Percentiles rank a stretch among this genome's conserved stretches.
Conservation (phyloP, 2,329 filamentous ascomycete genomes). For the Fonsecaea nubica region DNA sequence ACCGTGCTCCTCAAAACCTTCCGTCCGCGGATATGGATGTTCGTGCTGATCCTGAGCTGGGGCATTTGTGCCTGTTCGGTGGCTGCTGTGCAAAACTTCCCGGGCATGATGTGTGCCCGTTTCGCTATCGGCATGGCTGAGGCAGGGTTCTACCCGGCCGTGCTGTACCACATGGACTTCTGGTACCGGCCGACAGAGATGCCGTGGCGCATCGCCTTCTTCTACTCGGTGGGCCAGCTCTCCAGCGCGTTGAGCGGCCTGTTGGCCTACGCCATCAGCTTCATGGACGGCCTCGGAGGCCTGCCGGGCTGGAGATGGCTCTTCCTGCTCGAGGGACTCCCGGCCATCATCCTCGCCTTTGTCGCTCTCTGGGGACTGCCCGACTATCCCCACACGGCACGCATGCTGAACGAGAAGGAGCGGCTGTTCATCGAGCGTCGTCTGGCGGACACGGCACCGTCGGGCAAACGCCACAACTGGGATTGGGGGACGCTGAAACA, state of each 20-base stretch:
- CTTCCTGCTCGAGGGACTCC: constrained; percentile 62
- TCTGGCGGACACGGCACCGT: constrained; percentile 38
- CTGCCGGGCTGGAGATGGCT: constrained; percentile 67
- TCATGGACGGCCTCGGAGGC: constrained; percentile 63
- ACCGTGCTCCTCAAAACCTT: constrained; percentile 31
- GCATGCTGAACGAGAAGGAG: constrained; percentile 27
- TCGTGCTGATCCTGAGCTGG: constrained; percentile 34
- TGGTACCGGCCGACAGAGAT: constrained; percentile 70
- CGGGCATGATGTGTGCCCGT: constrained; percentile 35
- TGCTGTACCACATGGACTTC: constrained; percentile 62
- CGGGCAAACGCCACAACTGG: constrained; percentile 22
- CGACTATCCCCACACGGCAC: constrained; percentile 41
- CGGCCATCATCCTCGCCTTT: constrained; percentile 42
- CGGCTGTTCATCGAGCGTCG: constrained; percentile 45
- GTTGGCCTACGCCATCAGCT: constrained; percentile 63
- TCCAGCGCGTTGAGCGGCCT: constrained; percentile 67
- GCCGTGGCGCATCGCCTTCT: constrained; percentile 61
- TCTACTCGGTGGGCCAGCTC: constrained; percentile 66
- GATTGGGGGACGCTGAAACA: constrained; percentile 43
- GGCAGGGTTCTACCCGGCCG: constrained; percentile 62
- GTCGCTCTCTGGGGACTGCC: constrained; percentile 34
- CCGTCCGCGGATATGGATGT: constrained; percentile 33
- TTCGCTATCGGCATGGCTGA: constrained; percentile 45
- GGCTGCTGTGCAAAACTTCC: constrained; percentile 35
- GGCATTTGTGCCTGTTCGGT: constrained; percentile 36